These are phyloP conservation scores for Xylaria sp. DNA, from an alignment of 2,329 filamentous ascomycete species.

Conservation along the genomic window DNA sequence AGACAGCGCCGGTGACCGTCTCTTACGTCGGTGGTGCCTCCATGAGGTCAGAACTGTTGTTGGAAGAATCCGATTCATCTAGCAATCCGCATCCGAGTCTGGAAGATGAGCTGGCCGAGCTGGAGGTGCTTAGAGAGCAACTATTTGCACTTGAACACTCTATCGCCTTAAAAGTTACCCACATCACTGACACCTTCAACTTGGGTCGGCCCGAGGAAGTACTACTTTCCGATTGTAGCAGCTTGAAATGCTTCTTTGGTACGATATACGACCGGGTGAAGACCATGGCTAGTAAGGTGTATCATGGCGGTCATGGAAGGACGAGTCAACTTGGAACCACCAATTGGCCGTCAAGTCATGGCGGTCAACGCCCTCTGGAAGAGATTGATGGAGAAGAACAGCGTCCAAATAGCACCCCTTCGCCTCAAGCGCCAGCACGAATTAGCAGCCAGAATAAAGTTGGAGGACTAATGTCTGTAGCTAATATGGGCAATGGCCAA, in stretches of 20 bases:
- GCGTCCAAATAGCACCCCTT: not conserved
- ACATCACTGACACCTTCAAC: constrained; percentile 53
- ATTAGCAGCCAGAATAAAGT: constrained; percentile 4
- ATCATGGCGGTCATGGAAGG: constrained; percentile 37
- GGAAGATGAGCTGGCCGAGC: constrained; percentile 57
- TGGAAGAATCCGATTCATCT: constrained; percentile 36
- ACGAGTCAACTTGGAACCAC: constrained; percentile 31
- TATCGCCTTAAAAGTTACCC: constrained; percentile 57
- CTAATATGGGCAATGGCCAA: constrained; percentile 9
- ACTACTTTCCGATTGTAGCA: constrained; percentile 53
- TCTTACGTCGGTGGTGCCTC: constrained; percentile 56
- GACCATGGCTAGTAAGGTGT: constrained; percentile 51
- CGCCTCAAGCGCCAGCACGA: constrained; percentile 11
- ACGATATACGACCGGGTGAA: constrained; percentile 55
- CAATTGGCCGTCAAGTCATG: constrained; percentile 43
- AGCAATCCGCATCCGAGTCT: constrained; percentile 43
- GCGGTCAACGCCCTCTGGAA: constrained; percentile 40
- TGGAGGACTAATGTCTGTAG: constrained; percentile 9
- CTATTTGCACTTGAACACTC: constrained; percentile 56
- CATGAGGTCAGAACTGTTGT: constrained; percentile 42
- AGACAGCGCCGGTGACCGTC: constrained; percentile 57
- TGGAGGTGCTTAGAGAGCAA: constrained; percentile 57
- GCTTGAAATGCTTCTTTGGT: constrained; percentile 57
- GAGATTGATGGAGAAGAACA: constrained; percentile 7
- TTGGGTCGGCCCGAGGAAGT: constrained; percentile 43